Base-by-base conservation (phyloP, 371 early-diverging fungal genomes). In the Sporodiniella umbellata region DNA sequence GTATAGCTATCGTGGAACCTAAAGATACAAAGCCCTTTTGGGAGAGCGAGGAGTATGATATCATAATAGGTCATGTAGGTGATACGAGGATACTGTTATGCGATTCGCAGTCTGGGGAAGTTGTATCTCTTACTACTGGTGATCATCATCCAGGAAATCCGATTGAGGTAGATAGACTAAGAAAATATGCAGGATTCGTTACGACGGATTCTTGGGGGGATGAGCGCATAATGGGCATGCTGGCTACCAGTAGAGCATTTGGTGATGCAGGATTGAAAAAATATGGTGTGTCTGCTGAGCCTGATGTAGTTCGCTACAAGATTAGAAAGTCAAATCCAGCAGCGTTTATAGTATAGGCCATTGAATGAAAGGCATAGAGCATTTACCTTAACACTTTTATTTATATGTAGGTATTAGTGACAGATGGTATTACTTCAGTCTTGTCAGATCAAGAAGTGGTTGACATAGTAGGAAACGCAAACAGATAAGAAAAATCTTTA, bases 361-460 rank as follows among this genome's bases (percentile, higher is more conserved):
- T n/a, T 30, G 19, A 17, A 5, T 10, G 33, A 28, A 1, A n/a
- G n/a, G n/a, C n/a, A n/a, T n/a, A n/a, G n/a, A n/a, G 14, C 17
- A 19, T 30, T 3, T 21, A n/a, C n/a, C n/a, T n/a, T n/a, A n/a
- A n/a, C n/a, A n/a, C 15, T 37, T 37, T 37, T 37, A 30, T 5
- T 38, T 26, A 30, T 7, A 37, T 1, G 28, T 30, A 72, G 72
- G 72, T 84, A 8, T 44, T 89, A 28, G 72, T 86, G 24, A 84
- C 90, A 15, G 90, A 90, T 62, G 90, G 90, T 0, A 64, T 90
- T 42, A 82, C 84, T 6, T 73, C 84, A 25, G 89, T 87, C 14
- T 79, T 90, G 77, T 83, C 86, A 5, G 81, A 89, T 53, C 90
- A 90, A 60, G 90, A 90, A 62, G 78, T 89, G 14, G 78, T 87